These are phyloP conservation scores for Quercus lobata DNA, from an alignment of 331 rosid genomes.

Conservation along the genomic window DNA sequence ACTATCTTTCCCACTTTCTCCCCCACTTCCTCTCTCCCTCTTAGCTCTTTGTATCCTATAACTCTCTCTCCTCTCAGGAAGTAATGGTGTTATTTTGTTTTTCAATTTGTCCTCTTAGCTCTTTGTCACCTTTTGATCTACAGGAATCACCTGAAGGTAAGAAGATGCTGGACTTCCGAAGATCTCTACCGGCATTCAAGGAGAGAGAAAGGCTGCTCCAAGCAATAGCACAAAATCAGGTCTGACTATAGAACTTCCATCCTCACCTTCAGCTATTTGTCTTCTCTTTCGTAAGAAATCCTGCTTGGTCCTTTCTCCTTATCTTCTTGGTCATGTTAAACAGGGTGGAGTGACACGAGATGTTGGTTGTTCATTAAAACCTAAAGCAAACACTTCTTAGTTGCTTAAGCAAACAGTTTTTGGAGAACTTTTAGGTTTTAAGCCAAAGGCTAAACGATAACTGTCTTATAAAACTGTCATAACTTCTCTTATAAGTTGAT, in stretches of 20 bases:
- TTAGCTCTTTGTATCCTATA: no score
- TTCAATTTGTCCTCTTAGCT: slow-evolving; percentile 9
- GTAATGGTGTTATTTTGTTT: slow-evolving; percentile 10
- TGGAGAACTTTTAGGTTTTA: no score
- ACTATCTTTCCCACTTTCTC: no score
- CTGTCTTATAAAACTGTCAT: no score
- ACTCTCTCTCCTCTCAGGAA: neutral
- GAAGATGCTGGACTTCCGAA: slow-evolving; percentile 46
- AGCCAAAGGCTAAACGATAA: no score
- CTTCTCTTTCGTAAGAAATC: neutral
- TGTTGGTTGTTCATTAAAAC: no score
- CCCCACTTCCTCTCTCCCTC: no score
- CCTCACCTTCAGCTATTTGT: neutral
- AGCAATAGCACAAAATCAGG: slow-evolving; percentile 62
- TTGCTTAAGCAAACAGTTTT: no score
- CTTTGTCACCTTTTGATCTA: slow-evolving; percentile 1
- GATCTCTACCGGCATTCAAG: slow-evolving; percentile 46
- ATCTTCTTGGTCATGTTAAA: neutral
- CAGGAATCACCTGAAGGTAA: slow-evolving; percentile 66
- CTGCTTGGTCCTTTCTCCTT: neutral
- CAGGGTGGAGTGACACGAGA: no score
- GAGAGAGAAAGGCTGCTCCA: slow-evolving; percentile 52
- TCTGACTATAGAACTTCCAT: neutral
- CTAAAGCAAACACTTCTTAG: no score
- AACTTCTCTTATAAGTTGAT: no score